Evolutionary conservation across 805 yeast genomes (phyloP).

Genomic region (Scheffersomyces spartinae): DNA sequence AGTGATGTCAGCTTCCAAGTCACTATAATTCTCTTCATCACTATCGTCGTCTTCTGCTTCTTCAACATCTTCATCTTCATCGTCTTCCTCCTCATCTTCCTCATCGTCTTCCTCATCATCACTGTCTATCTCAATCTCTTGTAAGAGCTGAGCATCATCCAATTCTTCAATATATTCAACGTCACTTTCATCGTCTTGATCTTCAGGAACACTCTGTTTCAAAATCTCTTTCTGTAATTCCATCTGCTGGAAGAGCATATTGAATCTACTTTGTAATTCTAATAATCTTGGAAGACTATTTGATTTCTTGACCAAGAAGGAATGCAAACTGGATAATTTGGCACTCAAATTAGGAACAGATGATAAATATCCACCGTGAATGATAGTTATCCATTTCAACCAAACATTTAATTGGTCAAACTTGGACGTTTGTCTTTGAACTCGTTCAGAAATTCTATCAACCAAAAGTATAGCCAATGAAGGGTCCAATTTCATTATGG

Average conservation of each 20-base stretch:
- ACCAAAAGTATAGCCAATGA: slow-evolving; percentile 37
- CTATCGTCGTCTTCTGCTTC: slow-evolving; percentile 14
- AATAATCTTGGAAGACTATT: slow-evolving; percentile 36
- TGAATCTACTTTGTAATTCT: slow-evolving; percentile 39
- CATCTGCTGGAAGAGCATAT: slow-evolving; percentile 33
- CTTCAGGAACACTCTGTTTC: slow-evolving; percentile 14
- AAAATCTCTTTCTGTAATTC: slow-evolving; percentile 30
- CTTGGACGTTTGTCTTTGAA: slow-evolving; percentile 38
- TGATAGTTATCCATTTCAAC: slow-evolving; percentile 45
- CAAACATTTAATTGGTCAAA: slow-evolving; percentile 40
- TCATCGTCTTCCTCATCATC: slow-evolving; percentile 10
- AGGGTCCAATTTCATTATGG: slow-evolving; percentile 38
- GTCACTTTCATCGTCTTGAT: slow-evolving; percentile 29
- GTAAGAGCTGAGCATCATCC: slow-evolving; percentile 33
- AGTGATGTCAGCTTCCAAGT: slow-evolving; percentile 8
- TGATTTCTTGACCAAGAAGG: slow-evolving; percentile 37
- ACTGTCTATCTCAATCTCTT: slow-evolving; percentile 7
- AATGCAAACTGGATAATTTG: slow-evolving; percentile 33
- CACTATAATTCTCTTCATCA: slow-evolving; percentile 7
- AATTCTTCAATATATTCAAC: slow-evolving; percentile 69
- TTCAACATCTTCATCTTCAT: slow-evolving; percentile 10
- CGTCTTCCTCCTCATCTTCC: slow-evolving; percentile 8
- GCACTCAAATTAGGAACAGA: slow-evolving; percentile 33
- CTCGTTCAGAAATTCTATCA: slow-evolving; percentile 40
- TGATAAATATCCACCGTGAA: slow-evolving; percentile 41